These are phyloP conservation scores for Daldinia loculata DNA, from an alignment of 495 filamentous ascomycete species.

Conservation along the genomic window DNA sequence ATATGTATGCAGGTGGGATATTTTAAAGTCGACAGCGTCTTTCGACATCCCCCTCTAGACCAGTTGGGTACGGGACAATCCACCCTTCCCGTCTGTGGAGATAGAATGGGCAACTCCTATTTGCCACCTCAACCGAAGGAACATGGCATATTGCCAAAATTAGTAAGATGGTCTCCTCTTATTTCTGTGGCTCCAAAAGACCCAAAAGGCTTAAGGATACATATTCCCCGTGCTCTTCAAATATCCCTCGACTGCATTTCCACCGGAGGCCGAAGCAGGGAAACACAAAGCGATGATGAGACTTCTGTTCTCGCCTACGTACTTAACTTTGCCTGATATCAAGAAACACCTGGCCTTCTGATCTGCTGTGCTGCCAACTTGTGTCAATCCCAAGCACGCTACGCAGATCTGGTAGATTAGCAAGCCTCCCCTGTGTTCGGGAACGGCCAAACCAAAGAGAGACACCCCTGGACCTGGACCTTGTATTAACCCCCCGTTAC, in stretches of 20 bases:
- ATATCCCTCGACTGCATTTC: conserved; percentile 31
- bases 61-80: conserved; percentile 36
- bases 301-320: conserved; percentile 18
- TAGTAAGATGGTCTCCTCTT: conserved; percentile 38
- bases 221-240: conserved; percentile 23
- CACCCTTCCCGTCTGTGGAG: conserved; percentile 44
- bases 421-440: conserved; percentile 26
- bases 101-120: conserved; percentile 31
- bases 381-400: conserved; percentile 38
- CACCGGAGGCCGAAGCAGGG: conserved; percentile 28
- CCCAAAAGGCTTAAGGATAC: conserved; percentile 32
- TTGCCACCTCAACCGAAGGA: conserved; percentile 32
- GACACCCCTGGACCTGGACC: conserved; percentile 28
- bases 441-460: conserved; percentile 35
- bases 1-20: conserved; percentile 25
- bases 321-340: conserved; percentile 22
- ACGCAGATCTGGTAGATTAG: conserved; percentile 22
- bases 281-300: conserved; percentile 27
- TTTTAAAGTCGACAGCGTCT: conserved; percentile 27
- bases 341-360: conserved; percentile 19
- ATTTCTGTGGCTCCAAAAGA: conserved; percentile 22
- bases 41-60: conserved; percentile 23
- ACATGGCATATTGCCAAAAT: conserved; percentile 41
- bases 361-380: conserved; percentile 33
- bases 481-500: conserved; percentile 33